Percentiles rank a stretch among this genome's conserved stretches.
phyloP scores from a whole-genome alignment of 495 filamentous ascomycete species.

The Amniculicola lignicola region DNA sequence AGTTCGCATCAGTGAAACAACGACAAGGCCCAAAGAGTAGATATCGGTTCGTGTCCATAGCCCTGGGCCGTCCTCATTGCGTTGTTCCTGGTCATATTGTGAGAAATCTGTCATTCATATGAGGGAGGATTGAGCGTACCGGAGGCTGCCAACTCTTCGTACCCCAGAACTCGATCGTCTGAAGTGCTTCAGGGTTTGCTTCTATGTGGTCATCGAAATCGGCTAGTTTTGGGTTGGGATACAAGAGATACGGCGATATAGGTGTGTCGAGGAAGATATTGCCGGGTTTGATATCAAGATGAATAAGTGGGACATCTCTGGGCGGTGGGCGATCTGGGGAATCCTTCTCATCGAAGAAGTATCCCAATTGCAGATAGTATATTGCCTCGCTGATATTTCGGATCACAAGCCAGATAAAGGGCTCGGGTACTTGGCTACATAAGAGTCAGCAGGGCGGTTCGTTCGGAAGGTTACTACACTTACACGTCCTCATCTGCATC shows the following conservation, averaged over 20 bases:
- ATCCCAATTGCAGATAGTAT: not conserved
- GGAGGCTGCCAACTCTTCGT: not conserved
- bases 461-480: too few relatives aligned
- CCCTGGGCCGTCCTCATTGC: not conserved
- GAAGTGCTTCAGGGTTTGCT: not conserved
- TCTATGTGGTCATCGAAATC: not conserved
- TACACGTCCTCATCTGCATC: too few relatives aligned
- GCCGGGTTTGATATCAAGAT: slow-evolving; percentile 1
- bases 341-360: not conserved
- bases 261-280: not conserved
- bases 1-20: not conserved
- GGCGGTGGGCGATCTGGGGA: not conserved
- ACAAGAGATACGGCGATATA: not conserved
- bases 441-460: too few relatives aligned
- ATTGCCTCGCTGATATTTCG: not conserved
- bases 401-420: slow-evolving; percentile 1
- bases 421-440: not conserved
- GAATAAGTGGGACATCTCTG: not conserved
- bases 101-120: not conserved
- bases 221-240: not conserved
- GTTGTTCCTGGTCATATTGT: not conserved
- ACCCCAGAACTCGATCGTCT: not conserved
- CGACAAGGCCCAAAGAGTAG: not conserved
- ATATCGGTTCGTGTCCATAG: not conserved
- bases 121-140: not conserved